phyloP scores from a whole-genome alignment of 371 early-diverging fungal species.

The Agmasoma carcini region DNA sequence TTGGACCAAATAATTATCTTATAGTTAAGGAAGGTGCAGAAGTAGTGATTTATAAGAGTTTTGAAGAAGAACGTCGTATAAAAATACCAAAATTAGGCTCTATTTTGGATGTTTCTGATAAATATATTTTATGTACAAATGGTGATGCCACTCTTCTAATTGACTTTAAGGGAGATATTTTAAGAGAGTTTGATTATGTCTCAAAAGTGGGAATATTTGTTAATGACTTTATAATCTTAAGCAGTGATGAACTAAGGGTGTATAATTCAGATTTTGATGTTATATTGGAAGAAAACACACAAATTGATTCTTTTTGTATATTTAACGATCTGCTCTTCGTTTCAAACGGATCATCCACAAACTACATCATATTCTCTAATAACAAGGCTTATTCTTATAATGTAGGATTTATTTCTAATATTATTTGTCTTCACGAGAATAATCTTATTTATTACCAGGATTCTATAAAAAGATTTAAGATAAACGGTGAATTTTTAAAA shows the following conservation, averaged over 20 bases:
- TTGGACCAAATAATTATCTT: slow-evolving; percentile 21
- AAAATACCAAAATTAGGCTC: slow-evolving; percentile 16
- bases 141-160: slow-evolving; percentile 4
- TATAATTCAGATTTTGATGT: background rate
- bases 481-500: slow-evolving; percentile 32
- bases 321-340: slow-evolving; percentile 28
- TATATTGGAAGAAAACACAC: background rate
- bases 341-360: slow-evolving; percentile 11
- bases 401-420: background rate
- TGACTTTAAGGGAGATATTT: background rate
- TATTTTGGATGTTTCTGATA: background rate
- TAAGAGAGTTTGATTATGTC: background rate
- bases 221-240: slow-evolving; percentile 13
- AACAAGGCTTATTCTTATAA: slow-evolving; percentile 12
- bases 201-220: background rate
- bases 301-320: background rate
- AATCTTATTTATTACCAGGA: slow-evolving; percentile 24
- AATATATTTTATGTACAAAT: background rate
- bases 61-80: slow-evolving; percentile 2
- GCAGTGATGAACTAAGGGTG: background rate
- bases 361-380: slow-evolving; percentile 35
- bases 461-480: background rate
- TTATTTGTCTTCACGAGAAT: slow-evolving; percentile 34
- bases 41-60: slow-evolving; percentile 24
- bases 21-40: slow-evolving; percentile 10